Evolutionary conservation across 2,329 filamentous ascomycete genomes (phyloP).

Genomic region (Pseudogymnoascus sp.): DNA sequence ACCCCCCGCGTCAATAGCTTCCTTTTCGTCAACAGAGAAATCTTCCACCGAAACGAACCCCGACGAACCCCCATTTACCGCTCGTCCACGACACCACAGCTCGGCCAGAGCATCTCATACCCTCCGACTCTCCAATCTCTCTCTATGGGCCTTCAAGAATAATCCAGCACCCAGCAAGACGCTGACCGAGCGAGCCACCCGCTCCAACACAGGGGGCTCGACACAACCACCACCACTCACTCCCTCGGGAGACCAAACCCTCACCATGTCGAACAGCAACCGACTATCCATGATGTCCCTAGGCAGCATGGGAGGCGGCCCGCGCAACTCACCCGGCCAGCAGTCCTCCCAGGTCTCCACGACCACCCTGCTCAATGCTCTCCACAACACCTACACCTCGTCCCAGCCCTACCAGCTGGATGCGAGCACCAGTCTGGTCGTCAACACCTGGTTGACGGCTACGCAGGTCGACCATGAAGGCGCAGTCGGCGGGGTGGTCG

Average conservation of each 20-base stretch:
- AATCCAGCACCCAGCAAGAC: slow-evolving; percentile 1
- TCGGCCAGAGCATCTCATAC: neutral
- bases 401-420: slow-evolving; percentile 80
- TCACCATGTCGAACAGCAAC: slow-evolving; percentile 14
- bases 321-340: slow-evolving; percentile 48
- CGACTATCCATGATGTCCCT: slow-evolving; percentile 57
- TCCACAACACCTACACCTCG: slow-evolving; percentile 81
- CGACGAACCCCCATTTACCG: neutral
- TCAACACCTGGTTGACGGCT: slow-evolving; percentile 92
- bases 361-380: slow-evolving; percentile 81
- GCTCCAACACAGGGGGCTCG: neutral
- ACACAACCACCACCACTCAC: neutral
- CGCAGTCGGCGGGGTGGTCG: slow-evolving; percentile 67
- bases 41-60: neutral
- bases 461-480: slow-evolving; percentile 62
- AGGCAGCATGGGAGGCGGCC: slow-evolving; percentile 50
- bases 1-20: neutral
- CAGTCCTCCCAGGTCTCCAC: slow-evolving; percentile 79
- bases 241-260: neutral
- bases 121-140: neutral
- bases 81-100: neutral
- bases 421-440: slow-evolving; percentile 80
- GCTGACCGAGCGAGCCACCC: neutral
- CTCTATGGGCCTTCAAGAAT: neutral
- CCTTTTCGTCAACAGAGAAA: neutral